Percentiles rank a stretch among this genome's conserved stretches.
Conservation (phyloP, 2,329 filamentous ascomycete species). For the Colletotrichum scovillei region DNA sequence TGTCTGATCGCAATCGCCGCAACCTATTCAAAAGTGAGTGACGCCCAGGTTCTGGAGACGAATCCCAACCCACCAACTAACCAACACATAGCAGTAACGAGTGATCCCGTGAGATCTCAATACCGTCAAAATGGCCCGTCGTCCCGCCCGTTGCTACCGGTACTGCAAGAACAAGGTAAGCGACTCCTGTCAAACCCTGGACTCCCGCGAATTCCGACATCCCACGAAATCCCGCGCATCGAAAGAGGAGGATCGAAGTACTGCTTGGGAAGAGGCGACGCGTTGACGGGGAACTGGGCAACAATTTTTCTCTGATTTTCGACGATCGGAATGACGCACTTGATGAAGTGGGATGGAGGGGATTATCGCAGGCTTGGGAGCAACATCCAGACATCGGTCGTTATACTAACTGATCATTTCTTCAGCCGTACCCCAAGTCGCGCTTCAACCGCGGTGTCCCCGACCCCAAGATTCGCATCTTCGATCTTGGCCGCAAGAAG, state of each 20-base stretch:
- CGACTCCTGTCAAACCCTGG: background rate
- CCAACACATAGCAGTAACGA: slow-evolving; percentile 47
- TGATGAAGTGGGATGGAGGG: background rate
- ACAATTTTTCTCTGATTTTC: background rate
- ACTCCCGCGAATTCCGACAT: slow-evolving; percentile 10
- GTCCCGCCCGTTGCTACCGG: slow-evolving; percentile 99
- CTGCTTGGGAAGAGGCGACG: background rate
- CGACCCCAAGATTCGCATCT: slow-evolving; percentile 91
- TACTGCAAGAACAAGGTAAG: slow-evolving; percentile 99
- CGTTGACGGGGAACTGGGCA: background rate
- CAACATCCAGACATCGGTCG: background rate
- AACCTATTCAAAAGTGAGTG: slow-evolving; percentile 30
- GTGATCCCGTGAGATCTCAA: slow-evolving; percentile 51
- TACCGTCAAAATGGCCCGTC: slow-evolving; percentile 95
- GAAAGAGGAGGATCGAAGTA: slow-evolving; percentile 5
- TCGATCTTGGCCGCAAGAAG: slow-evolving; percentile 98
- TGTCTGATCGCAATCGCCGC: slow-evolving; percentile 41
- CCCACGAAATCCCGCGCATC: slow-evolving; percentile 26
- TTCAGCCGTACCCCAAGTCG: slow-evolving; percentile 96
- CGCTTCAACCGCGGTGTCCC: slow-evolving; percentile 99
- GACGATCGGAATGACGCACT: background rate
- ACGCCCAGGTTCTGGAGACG: slow-evolving; percentile 37
- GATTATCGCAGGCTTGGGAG: background rate
- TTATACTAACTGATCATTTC: background rate
- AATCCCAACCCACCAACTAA: slow-evolving; percentile 45